Conservation (phyloP, 2,329 filamentous ascomycete species). For the Ophiostoma sp. region DNA sequence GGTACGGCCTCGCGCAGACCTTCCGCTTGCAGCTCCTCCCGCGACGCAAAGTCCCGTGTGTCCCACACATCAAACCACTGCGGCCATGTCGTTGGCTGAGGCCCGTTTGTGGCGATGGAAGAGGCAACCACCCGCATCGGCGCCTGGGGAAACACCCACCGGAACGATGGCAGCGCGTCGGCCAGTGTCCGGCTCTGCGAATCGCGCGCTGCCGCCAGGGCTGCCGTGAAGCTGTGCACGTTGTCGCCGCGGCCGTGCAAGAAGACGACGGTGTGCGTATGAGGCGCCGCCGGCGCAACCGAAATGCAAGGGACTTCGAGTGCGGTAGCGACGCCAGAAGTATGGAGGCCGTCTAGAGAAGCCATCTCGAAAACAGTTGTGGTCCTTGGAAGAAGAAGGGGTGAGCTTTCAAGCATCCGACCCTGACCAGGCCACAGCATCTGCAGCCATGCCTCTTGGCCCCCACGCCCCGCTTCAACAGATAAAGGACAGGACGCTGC, state of each 20-base stretch:
- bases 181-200: conserved; percentile 37
- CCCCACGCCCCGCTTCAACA: too few relatives aligned
- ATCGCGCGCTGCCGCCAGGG: conserved; percentile 37
- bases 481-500: too few relatives aligned
- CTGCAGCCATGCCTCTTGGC: too few relatives aligned
- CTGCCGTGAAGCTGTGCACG: conserved; percentile 36
- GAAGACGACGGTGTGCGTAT: conserved; percentile 47
- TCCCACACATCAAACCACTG: conserved; percentile 48
- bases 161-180: conserved; percentile 45
- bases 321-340: background rate
- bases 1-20: conserved; percentile 44
- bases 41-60: conserved; percentile 43
- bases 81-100: conserved; percentile 32
- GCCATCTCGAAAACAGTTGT: background rate
- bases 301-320: conserved; percentile 7
- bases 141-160: conserved; percentile 52
- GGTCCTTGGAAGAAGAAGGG: too few relatives aligned
- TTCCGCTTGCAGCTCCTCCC: conserved; percentile 44
- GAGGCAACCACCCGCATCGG: conserved; percentile 34
- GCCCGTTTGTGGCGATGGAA: background rate
- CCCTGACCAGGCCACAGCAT: too few relatives aligned
- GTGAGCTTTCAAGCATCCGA: too few relatives aligned
- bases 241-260: conserved; percentile 47
- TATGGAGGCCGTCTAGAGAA: background rate
- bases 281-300: conserved; percentile 24